Conservation (phyloP, 441 rosid species). For the Aquilaria agallochum region DNA sequence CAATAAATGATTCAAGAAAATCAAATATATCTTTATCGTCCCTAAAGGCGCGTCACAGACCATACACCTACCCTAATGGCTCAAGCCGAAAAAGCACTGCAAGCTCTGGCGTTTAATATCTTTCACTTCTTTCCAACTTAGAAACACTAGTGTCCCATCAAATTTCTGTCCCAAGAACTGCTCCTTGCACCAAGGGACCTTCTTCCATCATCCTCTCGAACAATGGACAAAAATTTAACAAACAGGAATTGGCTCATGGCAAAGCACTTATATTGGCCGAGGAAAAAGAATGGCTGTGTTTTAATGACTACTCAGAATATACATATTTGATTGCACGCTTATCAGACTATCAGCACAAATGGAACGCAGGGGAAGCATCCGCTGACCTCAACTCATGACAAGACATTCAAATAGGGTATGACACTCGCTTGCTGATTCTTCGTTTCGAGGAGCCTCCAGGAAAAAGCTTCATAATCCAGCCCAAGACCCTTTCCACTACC, state of each 20-base stretch:
- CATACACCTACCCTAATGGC: too few relatives aligned
- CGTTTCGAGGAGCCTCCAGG: conserved; percentile 96
- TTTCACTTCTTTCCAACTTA: conserved; percentile 7
- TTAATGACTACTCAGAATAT: conserved; percentile 29
- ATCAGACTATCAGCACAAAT: conserved; percentile 16
- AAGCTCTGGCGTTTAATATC: too few relatives aligned
- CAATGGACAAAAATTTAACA: conserved; percentile 21
- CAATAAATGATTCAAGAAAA: too few relatives aligned
- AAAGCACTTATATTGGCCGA: conserved; percentile 17
- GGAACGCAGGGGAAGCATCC: conserved; percentile 8
- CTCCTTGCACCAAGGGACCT: conserved; percentile 13
- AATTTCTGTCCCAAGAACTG: conserved; percentile 9
- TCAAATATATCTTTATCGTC: too few relatives aligned
- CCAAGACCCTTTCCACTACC: conserved; percentile 99
- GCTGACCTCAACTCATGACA: conserved; percentile 7
- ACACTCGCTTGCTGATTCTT: conserved; percentile 83
- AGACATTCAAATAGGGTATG: conserved; percentile 18
- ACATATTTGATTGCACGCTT: conserved; percentile 30
- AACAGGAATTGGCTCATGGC: conserved; percentile 13
- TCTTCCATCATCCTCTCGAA: conserved; percentile 20
- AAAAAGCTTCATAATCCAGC: conserved; percentile 98
- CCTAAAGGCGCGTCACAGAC: too few relatives aligned
- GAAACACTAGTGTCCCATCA: conserved; percentile 6
- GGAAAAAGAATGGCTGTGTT: conserved; percentile 39
- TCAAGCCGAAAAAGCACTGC: too few relatives aligned